Base-by-base conservation (phyloP, 495 filamentous ascomycete species). In the Pyronema domesticum region DNA sequence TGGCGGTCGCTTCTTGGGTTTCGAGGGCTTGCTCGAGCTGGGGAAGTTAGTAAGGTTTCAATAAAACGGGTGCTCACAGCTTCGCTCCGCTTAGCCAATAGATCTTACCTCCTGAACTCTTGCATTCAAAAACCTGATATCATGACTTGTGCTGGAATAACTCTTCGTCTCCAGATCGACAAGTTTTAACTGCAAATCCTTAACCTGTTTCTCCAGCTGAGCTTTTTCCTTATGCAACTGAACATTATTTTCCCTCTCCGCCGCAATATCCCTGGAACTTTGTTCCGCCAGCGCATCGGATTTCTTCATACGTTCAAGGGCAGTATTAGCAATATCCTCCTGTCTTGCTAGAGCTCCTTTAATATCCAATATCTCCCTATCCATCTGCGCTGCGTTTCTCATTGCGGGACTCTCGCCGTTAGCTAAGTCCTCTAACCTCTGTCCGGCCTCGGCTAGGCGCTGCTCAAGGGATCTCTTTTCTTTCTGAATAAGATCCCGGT, bases 151-250 rank as follows among this genome's bases (percentile, higher is more conserved):
- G 54, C 77, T 89, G 23, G 87, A 87, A 68, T 95, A 96, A 50
- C 87, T 86, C 74, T 95, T 96, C 19, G 91, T 98, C 68, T 98
- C 91, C 44, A 98, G 70, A 58, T 96, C 91, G 40, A 98, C 82
- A 45, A 93, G 79, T 57, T 80, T 78, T 23, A 96, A 73, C 68
- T 98, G 91, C 43, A 89, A 71, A 67, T 98, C 91, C 71, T 88
- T 96, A 54, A 91, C 74, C 23, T 77, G 74, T 71, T 95, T 96
- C 70, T 96, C 93, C 42, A 98, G 69, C 0, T 76, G 76, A 0
- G 86, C 85, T 69, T 95, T 98, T 54, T 96, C 86, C 68, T 89
- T 94, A 71, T 91, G 83, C 45, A 98, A 74, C 55, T 81, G 79
- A 11, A 81, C 80, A 60, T 82, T 89, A 42, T 75, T 74, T 60